phyloP scores from a whole-genome alignment of 2,329 filamentous ascomycete genomes.

The Nemania sp. region DNA sequence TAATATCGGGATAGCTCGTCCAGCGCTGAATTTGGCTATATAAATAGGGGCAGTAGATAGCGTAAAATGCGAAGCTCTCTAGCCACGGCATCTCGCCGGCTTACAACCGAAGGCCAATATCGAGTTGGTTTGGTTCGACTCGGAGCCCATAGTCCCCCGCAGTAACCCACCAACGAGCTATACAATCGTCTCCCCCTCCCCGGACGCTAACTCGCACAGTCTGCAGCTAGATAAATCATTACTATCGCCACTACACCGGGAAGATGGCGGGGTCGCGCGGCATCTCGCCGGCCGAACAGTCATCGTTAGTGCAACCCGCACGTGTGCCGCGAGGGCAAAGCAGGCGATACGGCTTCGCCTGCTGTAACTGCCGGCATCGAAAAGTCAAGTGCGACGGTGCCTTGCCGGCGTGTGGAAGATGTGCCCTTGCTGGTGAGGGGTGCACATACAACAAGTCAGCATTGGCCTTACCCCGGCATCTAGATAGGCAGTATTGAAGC shows the following conservation, averaged over 20 bases:
- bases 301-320: neutral
- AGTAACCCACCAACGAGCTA: too few relatives aligned
- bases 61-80: neutral
- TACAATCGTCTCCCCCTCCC: too few relatives aligned
- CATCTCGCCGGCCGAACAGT: slow-evolving; percentile 2
- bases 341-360: slow-evolving; percentile 17
- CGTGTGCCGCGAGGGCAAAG: neutral
- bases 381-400: slow-evolving; percentile 17
- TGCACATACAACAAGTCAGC: slow-evolving; percentile 11
- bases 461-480: neutral
- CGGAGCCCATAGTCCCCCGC: neutral
- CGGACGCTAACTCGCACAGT: too few relatives aligned
- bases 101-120: neutral
- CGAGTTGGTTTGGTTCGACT: neutral
- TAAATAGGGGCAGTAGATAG: too few relatives aligned
- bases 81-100: neutral
- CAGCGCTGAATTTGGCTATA: too few relatives aligned
- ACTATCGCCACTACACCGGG: too few relatives aligned
- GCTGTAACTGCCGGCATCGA: slow-evolving; percentile 15
- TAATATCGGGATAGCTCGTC: neutral
- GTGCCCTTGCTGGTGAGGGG: neutral
- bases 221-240: too few relatives aligned
- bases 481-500: slow-evolving; percentile 1
- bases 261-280: neutral
- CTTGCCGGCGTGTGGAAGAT: slow-evolving; percentile 13